Evolutionary conservation across 768 basidiomycete genomes (phyloP), one percentile per base, ranked within the genome.

Genomic region (Dacryopinax primogenitus): DNA sequence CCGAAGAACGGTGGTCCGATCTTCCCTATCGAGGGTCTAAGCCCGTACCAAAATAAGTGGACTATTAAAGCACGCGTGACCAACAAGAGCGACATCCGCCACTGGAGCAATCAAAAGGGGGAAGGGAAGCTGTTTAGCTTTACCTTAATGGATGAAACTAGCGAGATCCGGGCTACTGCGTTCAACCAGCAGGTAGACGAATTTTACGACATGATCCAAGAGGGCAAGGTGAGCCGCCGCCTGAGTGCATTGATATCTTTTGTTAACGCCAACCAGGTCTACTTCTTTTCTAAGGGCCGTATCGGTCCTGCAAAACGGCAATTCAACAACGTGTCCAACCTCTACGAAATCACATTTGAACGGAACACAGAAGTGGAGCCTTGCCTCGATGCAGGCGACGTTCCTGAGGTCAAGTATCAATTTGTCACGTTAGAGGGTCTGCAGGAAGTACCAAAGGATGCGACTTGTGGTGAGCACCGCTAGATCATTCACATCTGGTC

Each of bases 1-100:
- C 45, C 64, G 35, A 70, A 71, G 28, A 74, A 73, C 37, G 67
- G 68, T 13, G 71, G 72, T 13, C 70, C 80, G 0, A 74, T 86
- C 33, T 86, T 86, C 74, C 95, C 94, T 1, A 98, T 99, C 68
- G 95, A 96, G 73, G 88, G 86, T 3, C 82, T 98, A 47, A 93
- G 89, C 72, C 95, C 95, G 9, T 98, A 97, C 71, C 92, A 96
- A 76, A 97, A 95, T 78, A 91, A 91, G 75, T 99, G 96, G 96
- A 93, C 90, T 11, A 95, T 98, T 80, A 93, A 92, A 74, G 95
- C 91, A 32, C 87, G 91, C 41, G 91, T 97, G 62, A 88, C 85
- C 13, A 83, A 88, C 67, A 97, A 95, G 74, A 84, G 84, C 0
- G 96, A 97, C 0, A 84, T 98, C 71, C 87, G 83, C 70, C 82